Evolutionary conservation across 2,329 filamentous ascomycete genomes (phyloP), one percentile per base, ranked within the genome.

Genomic region (Xylariaceae sp.): DNA sequence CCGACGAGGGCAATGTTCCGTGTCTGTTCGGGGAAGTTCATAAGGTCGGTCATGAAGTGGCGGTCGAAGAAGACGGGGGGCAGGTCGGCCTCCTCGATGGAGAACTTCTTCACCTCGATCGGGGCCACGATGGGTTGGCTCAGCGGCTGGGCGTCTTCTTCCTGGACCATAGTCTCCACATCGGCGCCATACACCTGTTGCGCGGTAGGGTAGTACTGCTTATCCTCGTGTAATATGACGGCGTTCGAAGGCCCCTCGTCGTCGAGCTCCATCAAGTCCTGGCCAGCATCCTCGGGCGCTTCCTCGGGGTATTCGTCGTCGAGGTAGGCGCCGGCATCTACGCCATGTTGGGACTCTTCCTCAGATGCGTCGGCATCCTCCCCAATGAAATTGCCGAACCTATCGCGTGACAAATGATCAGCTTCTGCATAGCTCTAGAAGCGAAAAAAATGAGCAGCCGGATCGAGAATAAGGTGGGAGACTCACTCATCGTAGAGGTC

Each of bases 131-230:
- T 97, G 21, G 92, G 92, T 56, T 96, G 81, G 19, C 86, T 81
- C 46, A 98, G 74, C 32, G 89, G 85, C 62, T 98, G 92, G 43
- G 89, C 85, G 70, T 98, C 92, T 67, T 97, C 92, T 64, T 98
- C 92, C 59, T 97, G 86, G 26, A 98, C 90, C 63, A 95, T 69
- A 2, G 90, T 92, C 67, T 98, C 92, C 54, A 98, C 92, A 65
- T 92, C 89, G 53, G 81, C 76, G 36, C 92, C 92, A 61, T 97
- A 98, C 29, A 95, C 82, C 63, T 98, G 92, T 59, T 90, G 83
- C 40, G 92, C 92, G n/a, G 89, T 95, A 19, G 92, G 92, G 60
- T 98, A 98, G 65, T 98, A 98, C 62, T 97, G 92, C 65, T 98
- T 98, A 68, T 98, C 92, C 71, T 98, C 92, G 67, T 98, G 92